Base-by-base conservation (phyloP, 305 asterid genomes). In the Striga hermonthica region DNA sequence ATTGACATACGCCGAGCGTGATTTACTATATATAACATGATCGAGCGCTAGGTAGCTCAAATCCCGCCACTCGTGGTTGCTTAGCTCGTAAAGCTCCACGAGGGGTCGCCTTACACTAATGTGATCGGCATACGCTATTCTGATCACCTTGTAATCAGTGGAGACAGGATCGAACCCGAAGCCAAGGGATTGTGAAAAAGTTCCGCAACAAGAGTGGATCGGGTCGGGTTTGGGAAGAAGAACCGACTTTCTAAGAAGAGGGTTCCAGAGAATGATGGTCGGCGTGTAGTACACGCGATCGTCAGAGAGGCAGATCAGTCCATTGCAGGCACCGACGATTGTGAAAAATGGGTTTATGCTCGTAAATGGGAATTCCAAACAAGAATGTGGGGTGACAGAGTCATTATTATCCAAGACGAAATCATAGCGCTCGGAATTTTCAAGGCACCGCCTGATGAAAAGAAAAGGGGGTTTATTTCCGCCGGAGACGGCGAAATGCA, bases 261-360 rank as follows among this genome's bases (percentile, higher is more conserved):
- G 84, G 64, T 85, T 81, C 92, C 89, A 85, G 31, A 83, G 72
- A 63, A 81, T 48, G 13, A 81, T 44, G 3, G 77, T 73, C 69
- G 71, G 68, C 61, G 47, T 63, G 66, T 49, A 44, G 60, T 64
- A 69, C 15, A 76, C 70, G 3, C 82, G 76, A 71, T 83, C 86
- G 54, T 83, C 84, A 0, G 84, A 80, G 9, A 83, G 76, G 67
- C 89, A 83, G 7, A 83, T 22, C 79, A 83, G 53, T 0, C 86
- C 86, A 37, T 83, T 79, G 50, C 84, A 83, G 72, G 67, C 62
- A 71, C 89, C 86, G 7, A 83, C 74, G n/a, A 79, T 76, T 34
- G 82, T 76, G 65, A 78, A 79, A 35, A 72, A 83, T 0, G 79
- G 59, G 57, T 76, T 78, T 35, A 64, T 50, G 73, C 82, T 76